Evolutionary conservation across 2,329 filamentous ascomycete species (phyloP).

Genomic region (Penicillium sp.): DNA sequence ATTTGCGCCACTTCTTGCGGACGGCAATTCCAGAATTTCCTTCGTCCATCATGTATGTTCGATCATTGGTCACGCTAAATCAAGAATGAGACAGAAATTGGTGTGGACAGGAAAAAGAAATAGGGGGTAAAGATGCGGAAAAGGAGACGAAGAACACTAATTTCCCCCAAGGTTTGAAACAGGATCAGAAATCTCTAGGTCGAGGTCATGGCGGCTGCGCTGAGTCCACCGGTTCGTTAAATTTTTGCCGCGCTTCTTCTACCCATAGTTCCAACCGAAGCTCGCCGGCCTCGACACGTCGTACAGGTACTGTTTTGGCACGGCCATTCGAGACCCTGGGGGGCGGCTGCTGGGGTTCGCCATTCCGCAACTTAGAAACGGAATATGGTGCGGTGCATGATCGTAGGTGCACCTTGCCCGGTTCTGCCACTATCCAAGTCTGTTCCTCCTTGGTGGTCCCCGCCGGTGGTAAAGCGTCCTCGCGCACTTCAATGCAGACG

Average conservation of each 20-base stretch:
- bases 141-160: slow-evolving; percentile 11
- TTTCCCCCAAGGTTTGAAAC: slow-evolving; percentile 15
- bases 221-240: slow-evolving; percentile 41
- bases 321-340: slow-evolving; percentile 45
- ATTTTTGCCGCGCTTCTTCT: slow-evolving; percentile 60
- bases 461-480: slow-evolving; percentile 46
- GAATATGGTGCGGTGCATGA: slow-evolving; percentile 42
- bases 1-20: slow-evolving; percentile 37
- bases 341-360: slow-evolving; percentile 35
- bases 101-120: slow-evolving; percentile 17
- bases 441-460: slow-evolving; percentile 50
- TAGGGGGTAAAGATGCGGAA: slow-evolving; percentile 20
- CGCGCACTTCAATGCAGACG: slow-evolving; percentile 48
- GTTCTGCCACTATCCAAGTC: slow-evolving; percentile 59
- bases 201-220: slow-evolving; percentile 35
- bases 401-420: slow-evolving; percentile 41
- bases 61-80: slow-evolving; percentile 43
- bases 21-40: slow-evolving; percentile 34
- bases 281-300: slow-evolving; percentile 61
- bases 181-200: slow-evolving; percentile 5
- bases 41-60: slow-evolving; percentile 41
- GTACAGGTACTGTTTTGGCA: slow-evolving; percentile 57
- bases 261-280: slow-evolving; percentile 67
- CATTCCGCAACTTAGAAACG: slow-evolving; percentile 37
- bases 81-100: slow-evolving; percentile 33